Evolutionary conservation across 805 yeast genomes (phyloP).

Genomic region (Isabelozyma gotoi): DNA sequence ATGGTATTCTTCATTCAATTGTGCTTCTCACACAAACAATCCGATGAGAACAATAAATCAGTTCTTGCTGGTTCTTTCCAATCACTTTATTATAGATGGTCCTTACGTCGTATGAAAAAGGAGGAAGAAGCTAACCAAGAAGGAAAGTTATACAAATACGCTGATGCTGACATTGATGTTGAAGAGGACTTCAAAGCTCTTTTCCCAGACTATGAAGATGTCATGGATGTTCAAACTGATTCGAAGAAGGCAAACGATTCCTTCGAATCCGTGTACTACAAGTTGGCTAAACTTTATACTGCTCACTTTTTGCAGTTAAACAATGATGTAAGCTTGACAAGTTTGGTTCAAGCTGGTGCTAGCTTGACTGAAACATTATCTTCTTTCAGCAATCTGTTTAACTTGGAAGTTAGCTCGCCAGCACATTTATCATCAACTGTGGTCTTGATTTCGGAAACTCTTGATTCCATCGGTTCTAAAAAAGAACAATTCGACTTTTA

Average conservation of each 20-base stretch:
- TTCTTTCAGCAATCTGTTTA: conserved; percentile 8
- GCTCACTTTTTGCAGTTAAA: conserved; percentile 31
- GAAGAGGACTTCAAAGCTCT: conserved; percentile 78
- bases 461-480: conserved; percentile 15
- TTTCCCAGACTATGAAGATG: conserved; percentile 87
- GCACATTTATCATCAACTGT: conserved; percentile 17
- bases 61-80: conserved; percentile 51
- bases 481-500: conserved; percentile 52
- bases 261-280: conserved; percentile 47
- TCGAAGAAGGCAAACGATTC: conserved; percentile 17
- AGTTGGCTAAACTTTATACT: conserved; percentile 51
- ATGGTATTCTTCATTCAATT: conserved; percentile 49
- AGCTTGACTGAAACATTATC: conserved; percentile 12
- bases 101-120: conserved; percentile 62
- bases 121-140: conserved; percentile 63
- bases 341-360: conserved; percentile 42
- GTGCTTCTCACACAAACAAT: conserved; percentile 31
- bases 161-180: conserved; percentile 61
- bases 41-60: conserved; percentile 11
- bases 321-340: conserved; percentile 12
- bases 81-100: conserved; percentile 77
- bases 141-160: conserved; percentile 63
- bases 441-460: conserved; percentile 10
- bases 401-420: conserved; percentile 11
- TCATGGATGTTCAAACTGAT: conserved; percentile 35